Conservation (phyloP, 2,329 filamentous ascomycete genomes). For the Claviceps citrina region DNA sequence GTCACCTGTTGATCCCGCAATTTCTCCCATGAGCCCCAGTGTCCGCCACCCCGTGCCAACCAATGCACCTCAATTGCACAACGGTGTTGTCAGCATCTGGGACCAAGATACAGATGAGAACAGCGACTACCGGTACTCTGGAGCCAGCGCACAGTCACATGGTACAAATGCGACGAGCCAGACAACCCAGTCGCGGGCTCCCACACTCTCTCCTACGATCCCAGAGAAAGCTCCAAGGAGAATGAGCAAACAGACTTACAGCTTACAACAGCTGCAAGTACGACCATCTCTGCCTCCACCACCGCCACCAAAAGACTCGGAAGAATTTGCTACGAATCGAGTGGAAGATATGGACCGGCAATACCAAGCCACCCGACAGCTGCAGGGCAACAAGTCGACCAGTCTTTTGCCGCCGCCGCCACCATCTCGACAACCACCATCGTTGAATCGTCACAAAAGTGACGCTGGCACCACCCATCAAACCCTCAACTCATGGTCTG, state of each 20-base stretch:
- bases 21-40: conserved; percentile 5
- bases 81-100: conserved; percentile 2
- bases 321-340: background rate
- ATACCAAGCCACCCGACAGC: conserved; percentile 3
- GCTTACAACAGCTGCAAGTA: conserved; percentile 5
- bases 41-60: background rate
- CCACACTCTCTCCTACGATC: conserved; percentile 8
- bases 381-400: background rate
- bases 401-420: background rate
- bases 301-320: background rate
- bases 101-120: conserved; percentile 5
- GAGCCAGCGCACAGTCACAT: conserved; percentile 8
- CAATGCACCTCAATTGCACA: background rate
- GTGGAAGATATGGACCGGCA: conserved; percentile 7
- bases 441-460: background rate
- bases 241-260: background rate
- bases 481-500: background rate
- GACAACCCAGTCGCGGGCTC: conserved; percentile 3
- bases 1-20: conserved; percentile 9
- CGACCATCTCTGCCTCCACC: conserved; percentile 1
- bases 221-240: conserved; percentile 6
- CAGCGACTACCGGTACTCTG: conserved; percentile 8
- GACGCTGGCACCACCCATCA: background rate
- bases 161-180: conserved; percentile 6
- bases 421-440: background rate